phyloP scores from a whole-genome alignment of 164 flowering plant species.

The Magnolia changhungtana region DNA sequence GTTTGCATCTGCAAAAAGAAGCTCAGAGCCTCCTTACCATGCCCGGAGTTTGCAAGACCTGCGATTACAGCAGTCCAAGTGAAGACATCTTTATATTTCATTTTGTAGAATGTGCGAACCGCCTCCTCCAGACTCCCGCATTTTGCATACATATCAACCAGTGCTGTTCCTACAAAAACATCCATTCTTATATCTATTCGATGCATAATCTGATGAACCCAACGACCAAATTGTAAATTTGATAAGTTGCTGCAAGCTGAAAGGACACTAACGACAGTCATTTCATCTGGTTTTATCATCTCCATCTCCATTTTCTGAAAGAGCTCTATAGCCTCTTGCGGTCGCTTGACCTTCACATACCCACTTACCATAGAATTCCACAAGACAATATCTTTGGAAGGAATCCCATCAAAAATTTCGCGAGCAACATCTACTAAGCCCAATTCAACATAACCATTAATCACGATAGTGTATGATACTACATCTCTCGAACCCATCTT shows the following conservation, averaged over 20 bases:
- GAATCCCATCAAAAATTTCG: slow-evolving; percentile 22
- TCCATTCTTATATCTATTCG: slow-evolving; percentile 19
- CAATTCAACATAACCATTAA: slow-evolving; percentile 28
- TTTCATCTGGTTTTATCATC: slow-evolving; percentile 21
- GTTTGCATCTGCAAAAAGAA: slow-evolving; percentile 29
- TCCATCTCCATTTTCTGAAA: slow-evolving; percentile 23
- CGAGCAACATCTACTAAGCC: slow-evolving; percentile 28
- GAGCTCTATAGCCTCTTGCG: slow-evolving; percentile 24
- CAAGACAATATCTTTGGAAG: slow-evolving; percentile 20
- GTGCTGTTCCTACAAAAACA: slow-evolving; percentile 25
- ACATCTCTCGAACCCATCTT: slow-evolving; percentile 25
- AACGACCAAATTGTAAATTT: slow-evolving; percentile 23
- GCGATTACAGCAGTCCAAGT: slow-evolving; percentile 32
- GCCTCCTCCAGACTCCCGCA: slow-evolving; percentile 32
- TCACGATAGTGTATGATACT: slow-evolving; percentile 49
- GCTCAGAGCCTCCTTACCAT: slow-evolving; percentile 24
- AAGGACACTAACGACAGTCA: slow-evolving; percentile 23
- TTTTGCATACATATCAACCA: slow-evolving; percentile 34
- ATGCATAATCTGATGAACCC: slow-evolving; percentile 19
- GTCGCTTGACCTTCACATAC: slow-evolving; percentile 21
- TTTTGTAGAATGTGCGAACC: slow-evolving; percentile 20
- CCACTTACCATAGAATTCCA: slow-evolving; percentile 35
- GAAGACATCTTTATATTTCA: slow-evolving; percentile 26
- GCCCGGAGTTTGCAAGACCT: slow-evolving; percentile 31
- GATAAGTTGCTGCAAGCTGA: slow-evolving; percentile 26